Base-by-base conservation (phyloP, 2,329 filamentous ascomycete genomes). In the Paraconiothyrium sp. region DNA sequence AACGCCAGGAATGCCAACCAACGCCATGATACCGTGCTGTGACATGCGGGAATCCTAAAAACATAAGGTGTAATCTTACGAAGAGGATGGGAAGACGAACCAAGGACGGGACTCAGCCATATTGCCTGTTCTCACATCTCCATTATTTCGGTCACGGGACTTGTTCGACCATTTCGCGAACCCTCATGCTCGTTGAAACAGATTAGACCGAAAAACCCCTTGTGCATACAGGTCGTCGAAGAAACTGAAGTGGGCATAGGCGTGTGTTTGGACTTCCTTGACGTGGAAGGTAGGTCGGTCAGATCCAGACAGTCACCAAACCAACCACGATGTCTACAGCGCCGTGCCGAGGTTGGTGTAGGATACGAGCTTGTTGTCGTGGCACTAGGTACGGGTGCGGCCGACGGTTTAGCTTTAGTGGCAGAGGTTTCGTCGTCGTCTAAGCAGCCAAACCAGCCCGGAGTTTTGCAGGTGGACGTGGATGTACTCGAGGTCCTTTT, bases 371-470 rank as follows among this genome's bases (percentile, higher is more conserved):
- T 68, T 0, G 78, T 79, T 1, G 76, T 78, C 14, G 72, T 75
- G n/a, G 66, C 62, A 0, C 71, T 72, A 6, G 71, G 71, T 34
- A 65, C 66, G 7, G 74, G 71, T 0, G 66, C 67, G n/a, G 68
- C 69, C 61, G 67, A 69, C 61, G 47, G 63, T 2, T 61, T 85
- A 22, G 64, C 62, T 1, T 50, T 76, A 69, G 43, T 76, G 1
- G 59, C 76, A 69, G 43, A 76, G 79, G 54, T 81, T 76, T 70
- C 80, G 76, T 70, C 86, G n/a, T 67, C 58, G 35, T 75, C 88
- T 32, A 88, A 86, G 75, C 88, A 90, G 14, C 88, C 88, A 69
- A 90, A 90, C 85, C 88, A 90, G 2, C 88, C 88, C 2, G 87
- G 87, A 1, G 78, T 80, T 57, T 80, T n/a, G 82, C 86, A 60